These are phyloP conservation scores for Scheffersomyces amazonensis DNA, from an alignment of 805 yeast genomes.

Conservation along the genomic window DNA sequence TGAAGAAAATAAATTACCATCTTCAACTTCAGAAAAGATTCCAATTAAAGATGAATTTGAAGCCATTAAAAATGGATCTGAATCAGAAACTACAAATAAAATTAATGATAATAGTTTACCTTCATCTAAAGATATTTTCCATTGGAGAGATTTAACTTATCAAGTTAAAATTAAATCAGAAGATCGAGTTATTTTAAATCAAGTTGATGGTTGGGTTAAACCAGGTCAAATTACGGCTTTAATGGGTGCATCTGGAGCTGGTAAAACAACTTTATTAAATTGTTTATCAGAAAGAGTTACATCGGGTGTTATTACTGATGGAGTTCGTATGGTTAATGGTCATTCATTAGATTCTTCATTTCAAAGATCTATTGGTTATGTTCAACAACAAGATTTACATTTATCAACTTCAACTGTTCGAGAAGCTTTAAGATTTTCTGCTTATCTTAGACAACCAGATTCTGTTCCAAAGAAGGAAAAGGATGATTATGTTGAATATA, in stretches of 20 bases:
- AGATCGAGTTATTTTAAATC: constrained; percentile 37
- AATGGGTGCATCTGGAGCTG: constrained; percentile 89
- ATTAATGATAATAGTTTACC: constrained; percentile 8
- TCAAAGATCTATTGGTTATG: constrained; percentile 77
- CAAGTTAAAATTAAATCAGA: constrained; percentile 36
- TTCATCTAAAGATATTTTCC: constrained; percentile 24
- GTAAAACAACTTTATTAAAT: constrained; percentile 75
- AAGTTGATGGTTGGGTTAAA: constrained; percentile 62
- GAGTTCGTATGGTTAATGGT: constrained; percentile 62
- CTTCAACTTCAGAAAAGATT: constrained; percentile 20
- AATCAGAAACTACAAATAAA: constrained; percentile 1
- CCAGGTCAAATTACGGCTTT: constrained; percentile 81
- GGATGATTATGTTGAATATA: constrained; percentile 64
- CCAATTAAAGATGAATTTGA: constrained; percentile 25
- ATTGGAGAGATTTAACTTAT: constrained; percentile 38
- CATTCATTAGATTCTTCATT: constrained; percentile 59
- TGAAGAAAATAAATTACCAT: constrained; percentile 15
- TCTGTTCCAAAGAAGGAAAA: constrained; percentile 56
- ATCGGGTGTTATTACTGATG: constrained; percentile 70
- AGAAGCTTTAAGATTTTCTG: constrained; percentile 71
- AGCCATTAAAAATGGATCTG: constrained; percentile 10
- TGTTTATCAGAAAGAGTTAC: constrained; percentile 70
- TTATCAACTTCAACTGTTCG: constrained; percentile 67
- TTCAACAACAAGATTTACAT: constrained; percentile 79
- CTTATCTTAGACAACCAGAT: constrained; percentile 68